These are phyloP conservation scores for Hysterangium stoloniferum DNA, from an alignment of 768 basidiomycete species.

Conservation along the genomic window DNA sequence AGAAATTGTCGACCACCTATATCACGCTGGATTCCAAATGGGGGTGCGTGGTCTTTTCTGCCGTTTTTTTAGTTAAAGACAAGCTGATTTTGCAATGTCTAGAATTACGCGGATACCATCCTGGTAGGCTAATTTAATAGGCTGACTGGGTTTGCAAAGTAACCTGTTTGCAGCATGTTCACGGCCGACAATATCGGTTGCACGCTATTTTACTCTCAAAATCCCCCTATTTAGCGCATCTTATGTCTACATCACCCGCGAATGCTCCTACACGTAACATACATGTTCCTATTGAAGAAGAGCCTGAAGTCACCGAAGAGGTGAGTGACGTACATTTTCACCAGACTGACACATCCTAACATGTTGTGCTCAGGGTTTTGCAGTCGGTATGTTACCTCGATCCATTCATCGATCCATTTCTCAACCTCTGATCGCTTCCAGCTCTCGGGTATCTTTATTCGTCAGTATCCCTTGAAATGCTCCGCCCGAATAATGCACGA, in stretches of 20 bases:
- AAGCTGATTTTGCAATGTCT: slow-evolving; percentile 11
- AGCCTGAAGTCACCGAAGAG: slow-evolving; percentile 80
- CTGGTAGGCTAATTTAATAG: slow-evolving; percentile 64
- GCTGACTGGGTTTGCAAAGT: slow-evolving; percentile 80
- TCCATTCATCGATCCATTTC: slow-evolving; percentile 7
- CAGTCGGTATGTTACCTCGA: slow-evolving; percentile 46
- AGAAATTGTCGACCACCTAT: slow-evolving; percentile 70
- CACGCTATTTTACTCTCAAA: slow-evolving; percentile 83
- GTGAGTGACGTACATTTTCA: slow-evolving; percentile 38
- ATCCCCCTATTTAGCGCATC: slow-evolving; percentile 80
- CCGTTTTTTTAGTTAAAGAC: slow-evolving; percentile 7
- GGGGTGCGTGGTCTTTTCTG: slow-evolving; percentile 47
- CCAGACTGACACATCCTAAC: slow-evolving; percentile 11
- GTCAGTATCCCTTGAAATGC: slow-evolving; percentile 54
- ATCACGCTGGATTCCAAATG: slow-evolving; percentile 72
- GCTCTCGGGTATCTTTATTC: slow-evolving; percentile 81
- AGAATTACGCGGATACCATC: slow-evolving; percentile 81
- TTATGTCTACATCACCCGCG: slow-evolving; percentile 71
- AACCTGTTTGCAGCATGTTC: slow-evolving; percentile 77
- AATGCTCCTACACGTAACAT: slow-evolving; percentile 50
- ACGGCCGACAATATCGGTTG: slow-evolving; percentile 44
- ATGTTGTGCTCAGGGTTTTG: slow-evolving; percentile 51
- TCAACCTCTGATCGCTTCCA: slow-evolving; percentile 22
- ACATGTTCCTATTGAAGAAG: slow-evolving; percentile 66
- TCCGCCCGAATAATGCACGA: slow-evolving; percentile 74